Percentiles rank a stretch among this genome's conserved stretches.
Conservation (phyloP, 176 grass and related monocot species). For the Carex myosuroides region DNA sequence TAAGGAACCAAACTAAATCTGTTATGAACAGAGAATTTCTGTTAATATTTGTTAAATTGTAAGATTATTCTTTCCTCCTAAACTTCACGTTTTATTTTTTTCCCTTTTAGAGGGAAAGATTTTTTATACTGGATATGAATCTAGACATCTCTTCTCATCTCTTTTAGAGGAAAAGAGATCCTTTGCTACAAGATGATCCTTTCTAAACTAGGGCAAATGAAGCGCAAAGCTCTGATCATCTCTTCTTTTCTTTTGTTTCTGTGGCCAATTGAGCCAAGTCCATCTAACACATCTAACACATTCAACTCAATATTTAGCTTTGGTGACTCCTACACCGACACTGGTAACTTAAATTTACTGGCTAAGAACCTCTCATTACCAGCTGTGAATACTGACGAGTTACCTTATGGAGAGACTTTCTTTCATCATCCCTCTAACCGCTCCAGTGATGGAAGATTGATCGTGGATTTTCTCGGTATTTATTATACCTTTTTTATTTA, state of each 20-base stretch:
- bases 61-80: background rate
- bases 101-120: background rate
- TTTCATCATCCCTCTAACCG: conserved; percentile 61
- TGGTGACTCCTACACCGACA: conserved; percentile 72
- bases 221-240: background rate
- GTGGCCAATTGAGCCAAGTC: background rate
- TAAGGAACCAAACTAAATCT: background rate
- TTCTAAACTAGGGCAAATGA: background rate
- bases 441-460: conserved; percentile 56
- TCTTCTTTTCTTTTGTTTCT: background rate
- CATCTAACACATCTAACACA: conserved; percentile 12
- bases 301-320: conserved; percentile 76
- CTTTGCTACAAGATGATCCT: background rate
- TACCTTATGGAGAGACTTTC: conserved; percentile 61
- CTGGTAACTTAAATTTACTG: conserved; percentile 50
- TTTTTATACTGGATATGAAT: background rate
- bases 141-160: background rate
- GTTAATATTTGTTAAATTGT: background rate
- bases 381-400: conserved; percentile 38
- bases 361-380: conserved; percentile 22
- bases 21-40: background rate
- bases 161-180: background rate
- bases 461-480: conserved; percentile 60
- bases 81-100: background rate
- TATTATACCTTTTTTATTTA: background rate